Evolutionary conservation across 164 flowering plant genomes (phyloP).

Genomic region (Dillenia turbinata): DNA sequence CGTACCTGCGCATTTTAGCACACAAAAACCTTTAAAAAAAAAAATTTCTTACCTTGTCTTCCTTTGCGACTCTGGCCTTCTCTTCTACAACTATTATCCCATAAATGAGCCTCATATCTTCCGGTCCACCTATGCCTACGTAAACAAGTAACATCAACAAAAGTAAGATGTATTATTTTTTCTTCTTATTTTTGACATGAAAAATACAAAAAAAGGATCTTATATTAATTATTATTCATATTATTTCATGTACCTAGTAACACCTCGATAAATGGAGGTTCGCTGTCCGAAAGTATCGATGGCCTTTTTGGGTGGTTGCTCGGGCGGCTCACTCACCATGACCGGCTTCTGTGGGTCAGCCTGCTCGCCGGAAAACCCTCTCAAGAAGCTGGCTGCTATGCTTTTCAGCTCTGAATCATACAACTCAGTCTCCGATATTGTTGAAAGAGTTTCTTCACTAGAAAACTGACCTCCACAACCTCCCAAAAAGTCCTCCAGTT

Average conservation of each 20-base stretch:
- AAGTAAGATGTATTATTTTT: too few species aligned
- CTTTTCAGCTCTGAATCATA: conserved; percentile 58
- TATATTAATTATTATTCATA: not conserved
- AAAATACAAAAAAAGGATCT: not conserved
- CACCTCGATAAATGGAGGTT: conserved; percentile 80
- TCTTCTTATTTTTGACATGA: too few species aligned
- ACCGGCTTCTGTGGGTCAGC: conserved; percentile 20
- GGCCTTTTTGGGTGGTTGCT: conserved; percentile 38
- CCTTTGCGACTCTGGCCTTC: conserved; percentile 90
- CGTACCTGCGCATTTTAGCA: conserved; percentile 10
- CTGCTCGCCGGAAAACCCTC: conserved; percentile 26
- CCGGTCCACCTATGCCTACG: conserved; percentile 86
- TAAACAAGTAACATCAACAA: not conserved
- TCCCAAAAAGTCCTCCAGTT: conserved; percentile 75
- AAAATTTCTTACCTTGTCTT: conserved; percentile 54
- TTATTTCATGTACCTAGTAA: conserved; percentile 41
- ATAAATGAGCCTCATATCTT: conserved; percentile 83
- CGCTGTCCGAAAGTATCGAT: conserved; percentile 76
- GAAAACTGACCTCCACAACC: conserved; percentile 19
- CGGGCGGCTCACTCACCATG: conserved; percentile 13
- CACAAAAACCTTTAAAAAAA: not conserved
- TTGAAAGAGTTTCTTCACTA: conserved; percentile 5
- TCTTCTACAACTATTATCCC: conserved; percentile 90
- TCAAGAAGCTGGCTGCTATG: conserved; percentile 51
- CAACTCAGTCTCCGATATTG: conserved; percentile 13